Conservation (phyloP, 805 yeast genomes). For the Myxozyma kluyveri region DNA sequence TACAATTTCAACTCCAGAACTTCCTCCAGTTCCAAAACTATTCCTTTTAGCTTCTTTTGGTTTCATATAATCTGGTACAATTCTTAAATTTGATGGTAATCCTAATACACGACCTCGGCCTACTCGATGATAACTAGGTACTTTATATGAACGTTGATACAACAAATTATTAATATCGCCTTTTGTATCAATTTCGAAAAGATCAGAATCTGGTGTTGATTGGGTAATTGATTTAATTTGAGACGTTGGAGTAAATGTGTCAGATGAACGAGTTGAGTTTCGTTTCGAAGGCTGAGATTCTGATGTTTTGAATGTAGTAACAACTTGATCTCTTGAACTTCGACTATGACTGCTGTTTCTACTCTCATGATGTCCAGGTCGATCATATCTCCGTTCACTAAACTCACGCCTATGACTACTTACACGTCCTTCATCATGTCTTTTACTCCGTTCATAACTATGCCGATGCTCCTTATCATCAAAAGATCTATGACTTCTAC, state of each 20-base stretch:
- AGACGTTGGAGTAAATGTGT: not conserved
- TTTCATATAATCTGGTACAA: not conserved
- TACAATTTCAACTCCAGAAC: not conserved
- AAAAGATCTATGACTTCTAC: not conserved
- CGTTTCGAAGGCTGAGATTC: too few relatives aligned
- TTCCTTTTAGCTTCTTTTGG: not conserved
- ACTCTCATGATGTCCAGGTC: too few relatives aligned
- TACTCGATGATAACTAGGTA: constrained; percentile 13
- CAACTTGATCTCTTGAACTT: not conserved
- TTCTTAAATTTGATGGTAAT: constrained; percentile 5
- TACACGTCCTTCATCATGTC: not conserved
- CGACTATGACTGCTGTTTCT: not conserved
- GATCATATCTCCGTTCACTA: too few relatives aligned
- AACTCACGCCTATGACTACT: not conserved
- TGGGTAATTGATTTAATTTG: not conserved
- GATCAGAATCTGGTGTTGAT: constrained; percentile 6
- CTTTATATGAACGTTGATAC: constrained; percentile 11
- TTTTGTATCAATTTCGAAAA: constrained; percentile 11
- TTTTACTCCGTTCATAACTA: not conserved
- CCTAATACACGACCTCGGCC: constrained; percentile 23
- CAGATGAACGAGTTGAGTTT: not conserved
- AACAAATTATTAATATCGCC: constrained; percentile 8
- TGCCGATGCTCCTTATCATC: not conserved
- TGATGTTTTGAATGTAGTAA: too few relatives aligned
- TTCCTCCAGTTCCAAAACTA: not conserved